Evolutionary conservation across 176 grass and related monocot species (phyloP).

Genomic region (Zoysia pacifica): DNA sequence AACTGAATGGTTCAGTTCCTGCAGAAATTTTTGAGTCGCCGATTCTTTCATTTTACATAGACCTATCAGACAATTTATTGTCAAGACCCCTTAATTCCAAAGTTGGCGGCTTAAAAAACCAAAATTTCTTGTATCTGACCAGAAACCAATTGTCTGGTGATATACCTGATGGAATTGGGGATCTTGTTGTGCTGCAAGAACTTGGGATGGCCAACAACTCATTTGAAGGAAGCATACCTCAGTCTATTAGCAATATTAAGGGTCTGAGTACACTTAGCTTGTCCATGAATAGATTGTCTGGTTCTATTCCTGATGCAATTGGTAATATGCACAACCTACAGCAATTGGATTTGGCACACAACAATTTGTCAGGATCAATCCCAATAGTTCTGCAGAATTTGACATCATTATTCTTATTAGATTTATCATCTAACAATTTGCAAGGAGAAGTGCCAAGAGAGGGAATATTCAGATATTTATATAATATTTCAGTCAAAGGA

Average conservation of each 20-base stretch:
- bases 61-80: constrained; percentile 4
- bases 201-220: constrained; percentile 38
- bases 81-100: constrained; percentile 10
- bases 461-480: constrained; percentile 34
- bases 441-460: constrained; percentile 39
- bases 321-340: neutral
- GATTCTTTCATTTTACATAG: neutral
- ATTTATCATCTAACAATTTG: constrained; percentile 45
- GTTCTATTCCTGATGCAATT: neutral
- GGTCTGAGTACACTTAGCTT: constrained; percentile 24
- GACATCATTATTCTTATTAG: neutral
- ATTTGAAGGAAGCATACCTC: constrained; percentile 22
- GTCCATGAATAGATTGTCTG: constrained; percentile 7
- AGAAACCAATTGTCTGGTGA: constrained; percentile 32
- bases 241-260: neutral
- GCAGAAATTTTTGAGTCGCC: neutral
- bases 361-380: constrained; percentile 44
- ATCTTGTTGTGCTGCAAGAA: constrained; percentile 9
- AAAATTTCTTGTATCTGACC: neutral
- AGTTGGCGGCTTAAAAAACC: neutral
- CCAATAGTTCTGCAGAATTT: constrained; percentile 18
- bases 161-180: constrained; percentile 35
- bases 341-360: neutral
- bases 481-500: constrained; percentile 19
- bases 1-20: neutral